phyloP scores from a whole-genome alignment of 2,329 filamentous ascomycete species.

The Fusarium sp. region DNA sequence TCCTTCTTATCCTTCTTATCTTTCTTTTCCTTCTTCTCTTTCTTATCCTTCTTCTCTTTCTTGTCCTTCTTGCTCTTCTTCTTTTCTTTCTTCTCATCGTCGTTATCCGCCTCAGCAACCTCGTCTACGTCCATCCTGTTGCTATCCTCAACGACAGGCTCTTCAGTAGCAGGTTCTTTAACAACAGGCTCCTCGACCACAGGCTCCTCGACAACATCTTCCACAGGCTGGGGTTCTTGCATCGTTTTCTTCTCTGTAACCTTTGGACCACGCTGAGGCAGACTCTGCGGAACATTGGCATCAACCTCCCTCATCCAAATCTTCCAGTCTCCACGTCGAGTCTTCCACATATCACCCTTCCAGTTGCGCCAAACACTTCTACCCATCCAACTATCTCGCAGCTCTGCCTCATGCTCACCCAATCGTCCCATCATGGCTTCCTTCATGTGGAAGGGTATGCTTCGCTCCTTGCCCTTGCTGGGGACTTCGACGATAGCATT shows the following conservation, averaged over 20 bases:
- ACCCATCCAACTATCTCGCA: slow-evolving; percentile 69
- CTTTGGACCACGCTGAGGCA: slow-evolving; percentile 35
- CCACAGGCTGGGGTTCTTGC: slow-evolving; percentile 1
- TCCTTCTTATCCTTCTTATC: slow-evolving; percentile 18
- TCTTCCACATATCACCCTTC: slow-evolving; percentile 72
- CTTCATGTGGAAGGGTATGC: slow-evolving; percentile 71
- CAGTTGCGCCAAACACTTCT: slow-evolving; percentile 71
- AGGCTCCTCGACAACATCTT: slow-evolving; percentile 17
- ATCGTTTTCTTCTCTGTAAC: slow-evolving; percentile 19
- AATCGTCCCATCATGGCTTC: slow-evolving; percentile 68
- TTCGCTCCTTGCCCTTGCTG: slow-evolving; percentile 63
- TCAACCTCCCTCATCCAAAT: slow-evolving; percentile 68
- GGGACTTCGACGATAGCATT: slow-evolving; percentile 66
- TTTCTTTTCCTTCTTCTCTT: slow-evolving; percentile 9
- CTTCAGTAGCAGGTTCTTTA: not conserved
- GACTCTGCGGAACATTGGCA: slow-evolving; percentile 39
- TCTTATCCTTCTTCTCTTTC: slow-evolving; percentile 26
- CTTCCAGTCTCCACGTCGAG: slow-evolving; percentile 68
- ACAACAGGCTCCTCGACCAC: not conserved
- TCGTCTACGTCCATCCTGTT: slow-evolving; percentile 34
- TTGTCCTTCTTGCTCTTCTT: slow-evolving; percentile 12
- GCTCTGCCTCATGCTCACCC: slow-evolving; percentile 62
- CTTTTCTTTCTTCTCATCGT: slow-evolving; percentile 11
- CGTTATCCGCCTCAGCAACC: slow-evolving; percentile 7
- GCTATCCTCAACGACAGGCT: slow-evolving; percentile 1